Evolutionary conservation across 2,329 filamentous ascomycete genomes (phyloP).

Genomic region (Chrysoporthe austroafricana): DNA sequence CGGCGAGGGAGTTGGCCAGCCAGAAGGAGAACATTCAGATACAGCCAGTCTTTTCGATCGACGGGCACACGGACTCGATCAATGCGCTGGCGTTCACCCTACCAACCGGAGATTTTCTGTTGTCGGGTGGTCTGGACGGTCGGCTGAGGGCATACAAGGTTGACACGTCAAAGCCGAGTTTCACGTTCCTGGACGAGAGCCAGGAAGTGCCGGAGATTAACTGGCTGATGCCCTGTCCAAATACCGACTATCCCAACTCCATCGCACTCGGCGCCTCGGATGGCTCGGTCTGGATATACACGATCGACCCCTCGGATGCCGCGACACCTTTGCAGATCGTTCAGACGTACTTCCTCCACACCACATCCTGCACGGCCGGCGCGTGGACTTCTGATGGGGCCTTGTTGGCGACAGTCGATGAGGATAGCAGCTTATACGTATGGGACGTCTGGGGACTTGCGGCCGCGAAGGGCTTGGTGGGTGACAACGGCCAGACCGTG

Average conservation of each 20-base stretch:
- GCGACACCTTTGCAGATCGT: conserved; percentile 74
- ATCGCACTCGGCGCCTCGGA: conserved; percentile 87
- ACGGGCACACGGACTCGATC: conserved; percentile 92
- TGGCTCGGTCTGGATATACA: conserved; percentile 94
- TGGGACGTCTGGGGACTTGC: conserved; percentile 89
- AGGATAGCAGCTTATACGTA: conserved; percentile 87
- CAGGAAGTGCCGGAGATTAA: conserved; percentile 95
- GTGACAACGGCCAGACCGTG: conserved; percentile 64
- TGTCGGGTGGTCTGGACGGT: conserved; percentile 89
- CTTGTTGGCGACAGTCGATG: conserved; percentile 83
- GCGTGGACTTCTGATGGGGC: conserved; percentile 88
- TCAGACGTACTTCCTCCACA: conserved; percentile 92
- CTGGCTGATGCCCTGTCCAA: conserved; percentile 81
- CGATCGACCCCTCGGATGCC: conserved; percentile 69
- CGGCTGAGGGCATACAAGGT: conserved; percentile 72
- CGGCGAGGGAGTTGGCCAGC: conserved; percentile 23
- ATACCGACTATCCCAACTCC: conserved; percentile 73
- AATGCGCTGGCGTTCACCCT: conserved; percentile 85
- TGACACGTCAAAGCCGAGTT: conserved; percentile 48
- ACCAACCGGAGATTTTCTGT: conserved; percentile 79
- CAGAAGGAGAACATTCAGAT: conserved; percentile 57
- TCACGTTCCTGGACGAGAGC: conserved; percentile 72
- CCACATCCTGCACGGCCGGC: conserved; percentile 82
- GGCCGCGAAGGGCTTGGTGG: conserved; percentile 57
- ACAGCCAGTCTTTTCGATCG: conserved; percentile 70